These are phyloP conservation scores for Euphorbia tirucalli DNA, from an alignment of 345 rosid species.

Conservation along the genomic window DNA sequence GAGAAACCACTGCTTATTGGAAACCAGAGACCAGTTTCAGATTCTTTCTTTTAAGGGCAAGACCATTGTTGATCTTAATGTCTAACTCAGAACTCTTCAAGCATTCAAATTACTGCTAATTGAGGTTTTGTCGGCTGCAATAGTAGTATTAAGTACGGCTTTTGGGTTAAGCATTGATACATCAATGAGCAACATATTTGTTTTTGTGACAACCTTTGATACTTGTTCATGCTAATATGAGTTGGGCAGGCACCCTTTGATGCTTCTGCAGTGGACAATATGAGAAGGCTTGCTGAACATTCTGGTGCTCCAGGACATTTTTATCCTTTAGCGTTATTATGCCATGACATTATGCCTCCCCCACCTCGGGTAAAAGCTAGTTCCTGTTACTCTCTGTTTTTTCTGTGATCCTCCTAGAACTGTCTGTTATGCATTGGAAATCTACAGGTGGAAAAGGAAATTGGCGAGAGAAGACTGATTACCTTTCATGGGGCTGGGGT, in stretches of 20 bases:
- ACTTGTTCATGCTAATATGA: conserved; percentile 36
- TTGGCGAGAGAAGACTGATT: conserved; percentile 81
- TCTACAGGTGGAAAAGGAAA: conserved; percentile 85
- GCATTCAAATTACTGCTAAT: neutral
- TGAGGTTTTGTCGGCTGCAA: neutral
- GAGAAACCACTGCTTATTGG: neutral
- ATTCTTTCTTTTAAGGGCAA: neutral
- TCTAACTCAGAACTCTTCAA: neutral
- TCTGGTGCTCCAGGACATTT: conserved; percentile 80
- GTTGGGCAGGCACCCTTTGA: conserved; percentile 84
- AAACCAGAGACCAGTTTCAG: neutral
- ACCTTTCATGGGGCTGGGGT: conserved; percentile 69
- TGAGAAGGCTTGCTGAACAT: conserved; percentile 83
- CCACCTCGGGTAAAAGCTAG: conserved; percentile 54
- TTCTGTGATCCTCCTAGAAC: neutral
- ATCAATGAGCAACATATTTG: conserved; percentile 8
- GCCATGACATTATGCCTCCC: conserved; percentile 97
- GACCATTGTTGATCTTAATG: neutral
- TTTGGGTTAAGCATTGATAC: neutral
- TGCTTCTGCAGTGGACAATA: conserved; percentile 84
- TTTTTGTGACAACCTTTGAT: conserved; percentile 16
- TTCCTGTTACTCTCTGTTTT: neutral
- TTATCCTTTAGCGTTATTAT: conserved; percentile 75
- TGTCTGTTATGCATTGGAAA: conserved; percentile 14
- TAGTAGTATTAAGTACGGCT: neutral